phyloP scores from a whole-genome alignment of 441 rosid genomes.

The Croton laevigatus region DNA sequence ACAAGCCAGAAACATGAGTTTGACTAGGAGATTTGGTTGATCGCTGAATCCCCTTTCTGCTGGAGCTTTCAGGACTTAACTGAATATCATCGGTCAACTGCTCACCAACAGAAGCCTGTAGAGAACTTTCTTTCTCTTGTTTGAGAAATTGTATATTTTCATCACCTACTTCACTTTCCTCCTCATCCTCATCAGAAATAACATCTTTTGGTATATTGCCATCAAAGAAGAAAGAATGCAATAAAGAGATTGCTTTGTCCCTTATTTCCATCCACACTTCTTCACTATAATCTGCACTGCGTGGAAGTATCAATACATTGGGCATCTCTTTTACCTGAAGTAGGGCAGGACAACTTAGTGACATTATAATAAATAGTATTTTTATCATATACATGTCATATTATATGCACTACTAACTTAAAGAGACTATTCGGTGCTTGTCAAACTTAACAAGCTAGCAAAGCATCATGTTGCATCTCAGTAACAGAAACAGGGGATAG shows the following conservation, averaged over 20 bases:
- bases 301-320: slow-evolving; percentile 93
- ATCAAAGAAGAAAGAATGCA: slow-evolving; percentile 78
- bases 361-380: neutral
- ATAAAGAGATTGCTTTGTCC: slow-evolving; percentile 80
- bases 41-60: slow-evolving; percentile 36
- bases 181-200: slow-evolving; percentile 70
- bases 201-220: slow-evolving; percentile 69
- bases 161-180: slow-evolving; percentile 57
- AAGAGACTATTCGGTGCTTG: neutral
- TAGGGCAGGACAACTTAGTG: slow-evolving; percentile 17
- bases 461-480: slow-evolving; percentile 1
- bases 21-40: slow-evolving; percentile 53
- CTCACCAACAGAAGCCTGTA: slow-evolving; percentile 47
- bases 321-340: slow-evolving; percentile 98
- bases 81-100: slow-evolving; percentile 46
- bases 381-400: neutral
- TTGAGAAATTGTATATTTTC: slow-evolving; percentile 40
- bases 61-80: slow-evolving; percentile 51
- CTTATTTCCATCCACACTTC: slow-evolving; percentile 99
- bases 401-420: neutral
- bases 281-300: slow-evolving; percentile 99
- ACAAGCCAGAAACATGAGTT: slow-evolving; percentile 45
- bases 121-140: slow-evolving; percentile 43
- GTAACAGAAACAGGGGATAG: neutral
- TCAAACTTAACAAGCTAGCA: neutral